Evolutionary conservation across 2,329 filamentous ascomycete genomes (phyloP).

Genomic region (Penicillium olsonii): DNA sequence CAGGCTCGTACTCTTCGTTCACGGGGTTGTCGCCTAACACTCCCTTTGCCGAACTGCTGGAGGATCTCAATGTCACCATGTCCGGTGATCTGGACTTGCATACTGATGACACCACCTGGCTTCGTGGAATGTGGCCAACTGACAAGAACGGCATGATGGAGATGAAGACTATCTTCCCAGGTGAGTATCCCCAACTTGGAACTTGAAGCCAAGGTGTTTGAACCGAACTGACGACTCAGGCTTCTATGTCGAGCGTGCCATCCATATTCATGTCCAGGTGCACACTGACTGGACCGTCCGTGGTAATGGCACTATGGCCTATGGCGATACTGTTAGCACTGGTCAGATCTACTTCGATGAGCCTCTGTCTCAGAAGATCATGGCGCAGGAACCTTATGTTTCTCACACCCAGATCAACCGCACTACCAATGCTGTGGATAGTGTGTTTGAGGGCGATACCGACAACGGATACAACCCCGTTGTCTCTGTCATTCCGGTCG

Average conservation of each 20-base stretch:
- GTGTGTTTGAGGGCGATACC: conserved; percentile 6
- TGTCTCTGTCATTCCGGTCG: conserved; percentile 33
- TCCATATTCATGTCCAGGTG: conserved; percentile 51
- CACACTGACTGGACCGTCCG: conserved; percentile 36
- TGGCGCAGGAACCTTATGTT: conserved; percentile 37
- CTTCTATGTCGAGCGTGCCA: conserved; percentile 45
- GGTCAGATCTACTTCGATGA: conserved; percentile 39
- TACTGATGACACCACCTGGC: conserved; percentile 39
- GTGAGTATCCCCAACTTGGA: conserved; percentile 34
- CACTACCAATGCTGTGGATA: conserved; percentile 31
- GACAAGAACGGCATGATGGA: conserved; percentile 48
- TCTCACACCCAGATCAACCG: conserved; percentile 39
- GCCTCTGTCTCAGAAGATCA: conserved; percentile 30
- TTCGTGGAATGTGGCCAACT: conserved; percentile 50
- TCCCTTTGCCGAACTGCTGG: conserved; percentile 29
- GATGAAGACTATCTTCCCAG: conserved; percentile 48
- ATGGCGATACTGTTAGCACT: conserved; percentile 30
- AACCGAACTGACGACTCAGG: conserved; percentile 40
- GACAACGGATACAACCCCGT: conserved; percentile 33
- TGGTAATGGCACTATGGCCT: conserved; percentile 29
- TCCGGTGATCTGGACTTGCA: conserved; percentile 19
- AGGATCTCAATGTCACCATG: conserved; percentile 27
- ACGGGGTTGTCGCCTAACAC: conserved; percentile 32
- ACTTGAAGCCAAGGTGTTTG: no score
- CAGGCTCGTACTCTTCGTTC: conserved; percentile 38